A percentile compares a stretch with the other conserved stretches of the same genome.
Conservation (phyloP, 306 rosid genomes). For the Casuarina glauca region DNA sequence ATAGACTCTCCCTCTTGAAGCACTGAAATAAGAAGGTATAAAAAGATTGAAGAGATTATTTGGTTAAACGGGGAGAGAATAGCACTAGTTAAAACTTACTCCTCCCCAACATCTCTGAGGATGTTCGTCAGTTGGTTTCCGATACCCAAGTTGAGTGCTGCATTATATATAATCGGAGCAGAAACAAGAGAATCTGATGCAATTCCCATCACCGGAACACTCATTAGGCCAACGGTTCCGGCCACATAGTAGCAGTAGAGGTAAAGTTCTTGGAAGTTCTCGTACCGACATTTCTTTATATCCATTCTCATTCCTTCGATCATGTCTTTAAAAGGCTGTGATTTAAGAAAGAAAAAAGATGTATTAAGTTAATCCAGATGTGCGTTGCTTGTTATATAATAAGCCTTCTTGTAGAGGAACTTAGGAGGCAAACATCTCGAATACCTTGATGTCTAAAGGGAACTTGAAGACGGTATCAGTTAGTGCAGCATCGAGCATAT, state of each 20-base stretch:
- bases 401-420: background rate
- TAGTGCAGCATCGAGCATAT: conserved; percentile 25
- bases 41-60: background rate
- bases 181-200: conserved; percentile 59
- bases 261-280: conserved; percentile 71
- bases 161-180: conserved; percentile 50
- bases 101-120: conserved; percentile 94
- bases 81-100: conserved; percentile 46
- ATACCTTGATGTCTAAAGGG: conserved; percentile 37
- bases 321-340: conserved; percentile 52
- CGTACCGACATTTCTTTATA: too few species aligned
- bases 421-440: background rate
- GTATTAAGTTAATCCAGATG: background rate
- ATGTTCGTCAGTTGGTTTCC: conserved; percentile 91
- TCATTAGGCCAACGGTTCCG: conserved; percentile 91
- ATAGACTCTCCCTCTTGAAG: conserved; percentile 82
- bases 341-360: background rate
- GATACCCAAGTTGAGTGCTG: conserved; percentile 75
- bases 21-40: conserved; percentile 37
- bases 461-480: too few species aligned
- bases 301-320: too few species aligned
- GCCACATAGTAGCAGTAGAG: conserved; percentile 92
- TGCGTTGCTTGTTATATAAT: too few species aligned
- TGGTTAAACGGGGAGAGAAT: background rate
- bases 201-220: conserved; percentile 87